Evolutionary conservation across 176 grass and related monocot genomes (phyloP).

Genomic region (Cenchrus americanus): DNA sequence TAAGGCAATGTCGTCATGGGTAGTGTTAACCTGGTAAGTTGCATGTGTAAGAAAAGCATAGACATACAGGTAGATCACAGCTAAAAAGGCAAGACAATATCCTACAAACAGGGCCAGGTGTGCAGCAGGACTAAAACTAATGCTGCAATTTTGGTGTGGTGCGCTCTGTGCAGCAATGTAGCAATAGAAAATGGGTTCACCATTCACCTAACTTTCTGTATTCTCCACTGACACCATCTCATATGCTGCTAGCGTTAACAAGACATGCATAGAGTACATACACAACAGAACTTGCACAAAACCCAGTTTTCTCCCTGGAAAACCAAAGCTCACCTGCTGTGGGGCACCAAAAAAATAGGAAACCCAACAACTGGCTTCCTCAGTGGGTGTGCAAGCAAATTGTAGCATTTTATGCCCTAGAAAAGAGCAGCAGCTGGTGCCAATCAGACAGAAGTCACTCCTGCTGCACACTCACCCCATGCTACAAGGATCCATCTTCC

Average conservation of each 20-base stretch:
- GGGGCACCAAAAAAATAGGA: conserved; percentile 32
- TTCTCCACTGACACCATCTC: conserved; percentile 8
- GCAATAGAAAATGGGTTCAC: conserved; percentile 13
- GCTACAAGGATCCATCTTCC: conserved; percentile 54
- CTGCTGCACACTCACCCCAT: conserved; percentile 46
- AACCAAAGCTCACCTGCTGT: conserved; percentile 38
- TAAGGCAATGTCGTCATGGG: neutral
- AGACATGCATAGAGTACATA: conserved; percentile 20
- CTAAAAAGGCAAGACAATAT: conserved; percentile 33
- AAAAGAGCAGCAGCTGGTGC: conserved; percentile 46
- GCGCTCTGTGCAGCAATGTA: conserved; percentile 37
- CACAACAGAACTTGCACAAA: conserved; percentile 23
- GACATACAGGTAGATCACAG: conserved; percentile 49
- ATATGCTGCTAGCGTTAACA: neutral
- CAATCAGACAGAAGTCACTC: conserved; percentile 54
- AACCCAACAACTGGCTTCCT: conserved; percentile 53
- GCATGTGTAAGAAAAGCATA: conserved; percentile 17
- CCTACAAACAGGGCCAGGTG: conserved; percentile 37
- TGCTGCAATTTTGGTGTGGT: conserved; percentile 29
- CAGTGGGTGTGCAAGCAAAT: conserved; percentile 42
- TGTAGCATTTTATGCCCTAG: conserved; percentile 45
- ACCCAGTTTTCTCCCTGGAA: conserved; percentile 30
- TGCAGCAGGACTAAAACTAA: conserved; percentile 43
- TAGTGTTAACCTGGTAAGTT: neutral
- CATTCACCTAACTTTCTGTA: conserved; percentile 27